Base-by-base conservation (phyloP, 495 filamentous ascomycete genomes). In the Sordaria brevicollis region DNA sequence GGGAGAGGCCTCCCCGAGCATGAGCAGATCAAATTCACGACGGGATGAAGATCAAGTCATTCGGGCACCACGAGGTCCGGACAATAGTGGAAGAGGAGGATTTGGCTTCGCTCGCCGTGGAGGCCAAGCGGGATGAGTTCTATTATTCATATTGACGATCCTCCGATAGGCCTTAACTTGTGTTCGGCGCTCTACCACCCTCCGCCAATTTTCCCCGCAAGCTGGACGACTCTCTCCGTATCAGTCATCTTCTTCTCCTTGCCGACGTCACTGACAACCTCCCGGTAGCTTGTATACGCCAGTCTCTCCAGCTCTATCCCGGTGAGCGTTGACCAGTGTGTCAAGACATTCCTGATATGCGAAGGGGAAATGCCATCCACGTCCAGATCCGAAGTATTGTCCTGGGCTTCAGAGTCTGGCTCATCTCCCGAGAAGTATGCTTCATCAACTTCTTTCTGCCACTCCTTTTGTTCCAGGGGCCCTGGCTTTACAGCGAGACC, bases 191-290 rank as follows among this genome's bases (percentile, higher is more conserved):
- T 9, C 76, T 86, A 98, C 95, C 95, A 99, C 10, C 95, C 95
- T 62, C 95, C 94, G 67, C 94, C 95, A 54, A 94, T 92, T 82
- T 93, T 96, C 66, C 92, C 90, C 29, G 95, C 96, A 75, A 99
- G 83, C 75, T 96, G 93, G 65, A 92, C 89, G 19, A 95, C 93
- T 68, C 90, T 87, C 70, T 93, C 89, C n/a, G 92, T 91, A 77
- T 91, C 90, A 68, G 80, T 86, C 74, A 73, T 75, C 74, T 88
- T 84, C 57, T 87, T 83, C 49, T 62, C 49, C 79, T 95, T 96
- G 49, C 94, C 94, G 11, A 99, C 92, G 80, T 97, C 93, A 79
- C 96, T 97, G 73, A 96, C 90, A 3, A 99, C 94, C 79, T 91
- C 88, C 65, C 95, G 88, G 79, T 93, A 98, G 37, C 87, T 93